These are phyloP conservation scores for Coniella lustricola DNA, from an alignment of 2,329 filamentous ascomycete genomes.

Conservation along the genomic window DNA sequence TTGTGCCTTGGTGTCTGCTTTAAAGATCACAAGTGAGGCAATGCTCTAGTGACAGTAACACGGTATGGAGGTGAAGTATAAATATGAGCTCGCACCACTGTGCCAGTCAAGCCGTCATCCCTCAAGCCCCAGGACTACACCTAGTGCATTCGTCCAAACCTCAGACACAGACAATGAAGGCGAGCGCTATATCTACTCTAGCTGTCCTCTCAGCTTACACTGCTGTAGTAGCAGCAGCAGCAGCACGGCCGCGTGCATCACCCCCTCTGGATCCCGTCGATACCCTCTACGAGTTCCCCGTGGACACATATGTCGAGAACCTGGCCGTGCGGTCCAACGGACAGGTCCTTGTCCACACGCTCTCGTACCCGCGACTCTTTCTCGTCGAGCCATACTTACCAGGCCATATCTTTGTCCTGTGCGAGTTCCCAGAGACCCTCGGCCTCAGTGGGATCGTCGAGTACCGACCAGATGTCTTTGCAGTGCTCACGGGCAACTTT, in stretches of 20 bases:
- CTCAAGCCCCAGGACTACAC: no score
- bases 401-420: slow-evolving; percentile 21
- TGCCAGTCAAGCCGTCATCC: no score
- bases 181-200: not conserved
- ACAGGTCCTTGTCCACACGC: slow-evolving; percentile 27
- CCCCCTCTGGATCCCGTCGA: not conserved
- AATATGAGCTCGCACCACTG: not conserved
- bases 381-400: slow-evolving; percentile 24
- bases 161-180: not conserved
- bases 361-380: slow-evolving; percentile 26
- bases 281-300: slow-evolving; percentile 12
- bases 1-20: no score
- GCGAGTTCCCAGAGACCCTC: slow-evolving; percentile 21
- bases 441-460: slow-evolving; percentile 31
- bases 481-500: slow-evolving; percentile 23
- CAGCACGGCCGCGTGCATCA: not conserved
- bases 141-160: no score
- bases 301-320: slow-evolving; percentile 25
- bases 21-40: no score
- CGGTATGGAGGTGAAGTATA: no score
- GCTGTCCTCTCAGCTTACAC: not conserved
- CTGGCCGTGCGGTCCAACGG: slow-evolving; percentile 29
- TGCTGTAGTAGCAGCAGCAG: not conserved
- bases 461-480: slow-evolving; percentile 25
- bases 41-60: no score